Evolutionary conservation across 352 stramenopile species (phyloP), one percentile per base, ranked within the genome.

Genomic region (Globisporangium barbulae): DNA sequence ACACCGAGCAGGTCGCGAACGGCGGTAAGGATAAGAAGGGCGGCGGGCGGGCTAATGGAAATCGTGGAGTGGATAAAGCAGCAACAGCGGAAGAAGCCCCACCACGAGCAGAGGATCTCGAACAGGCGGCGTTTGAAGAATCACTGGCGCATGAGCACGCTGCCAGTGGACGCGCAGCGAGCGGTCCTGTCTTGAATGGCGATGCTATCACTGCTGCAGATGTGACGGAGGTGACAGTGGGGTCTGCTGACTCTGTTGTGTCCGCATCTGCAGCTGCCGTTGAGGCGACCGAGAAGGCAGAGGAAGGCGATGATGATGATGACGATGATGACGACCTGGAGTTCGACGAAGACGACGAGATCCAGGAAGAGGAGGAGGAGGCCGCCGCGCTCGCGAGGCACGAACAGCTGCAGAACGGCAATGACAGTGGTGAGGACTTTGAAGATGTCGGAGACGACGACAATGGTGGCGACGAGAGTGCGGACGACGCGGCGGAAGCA

Each of bases 1-100:
- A 84, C 53, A 66, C 69, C 0, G 77, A 86, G 5, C 74, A 90
- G n/a, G 60, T 76, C 15, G 64, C 71, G 41, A 59, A 74, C 37
- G 45, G 61, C 37, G 74, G 71, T 30, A 70, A 69, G 35, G 66
- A 61, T 5, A 41, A 53, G 2, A 60, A 72, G 21, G 39, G 7
- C 55, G 54, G 30, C 30, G 25, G 30, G 19, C 22, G 47, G 1
- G 47, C 12, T 17, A 47, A 50, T 44, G 63, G 59, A 0, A 68
- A 71, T 41, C 9, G 35, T 28, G 66, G 4, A 7, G 61, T 57
- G 5, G 71, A 69, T 28, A 63, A 71, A 2, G 65, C 63, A 8
- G 57, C 64, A 59, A 72, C 4, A 25, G 28, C n/a, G 13, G 67
- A 73, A 13, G 47, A 17, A 22, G 31, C 12, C 9, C 6, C 19